These are phyloP conservation scores for Backusella mclennaniae DNA, from an alignment of 192 early-diverging fungal genomes.

Conservation along the genomic window DNA sequence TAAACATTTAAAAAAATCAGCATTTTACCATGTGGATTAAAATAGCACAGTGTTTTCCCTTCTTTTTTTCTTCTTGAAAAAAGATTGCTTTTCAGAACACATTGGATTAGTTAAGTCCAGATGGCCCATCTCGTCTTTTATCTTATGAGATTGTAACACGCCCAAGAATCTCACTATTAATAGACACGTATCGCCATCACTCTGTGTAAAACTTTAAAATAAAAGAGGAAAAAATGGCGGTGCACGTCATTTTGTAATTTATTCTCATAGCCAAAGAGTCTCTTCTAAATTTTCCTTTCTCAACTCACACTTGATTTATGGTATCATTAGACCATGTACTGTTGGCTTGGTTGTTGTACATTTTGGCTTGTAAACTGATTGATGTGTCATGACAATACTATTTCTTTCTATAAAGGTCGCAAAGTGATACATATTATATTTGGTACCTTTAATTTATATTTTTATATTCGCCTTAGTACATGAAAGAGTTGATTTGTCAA, in stretches of 20 bases:
- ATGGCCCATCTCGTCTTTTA: background rate
- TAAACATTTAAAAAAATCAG: background rate
- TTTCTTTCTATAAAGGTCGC: background rate
- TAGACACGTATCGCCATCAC: background rate
- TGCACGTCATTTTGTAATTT: constrained; percentile 3
- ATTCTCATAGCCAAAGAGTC: background rate
- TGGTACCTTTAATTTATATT: background rate
- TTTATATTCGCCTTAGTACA: background rate
- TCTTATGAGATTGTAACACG: background rate
- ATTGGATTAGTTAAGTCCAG: background rate
- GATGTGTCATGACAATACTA: background rate
- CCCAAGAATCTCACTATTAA: background rate
- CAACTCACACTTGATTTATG: background rate
- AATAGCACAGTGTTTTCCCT: background rate
- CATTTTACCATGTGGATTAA: background rate
- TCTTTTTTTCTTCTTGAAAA: background rate
- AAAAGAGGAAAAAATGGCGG: background rate
- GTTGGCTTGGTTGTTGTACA: background rate
- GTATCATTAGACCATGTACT: background rate
- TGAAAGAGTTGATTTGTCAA: background rate
- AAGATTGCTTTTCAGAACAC: background rate
- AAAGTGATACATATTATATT: constrained; percentile 9
- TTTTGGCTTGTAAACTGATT: background rate
- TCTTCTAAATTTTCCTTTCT: background rate
- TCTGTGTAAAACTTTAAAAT: constrained; percentile 3